Conservation (phyloP, 352 stramenopile species). For the Globisporangium megalacanthum region DNA sequence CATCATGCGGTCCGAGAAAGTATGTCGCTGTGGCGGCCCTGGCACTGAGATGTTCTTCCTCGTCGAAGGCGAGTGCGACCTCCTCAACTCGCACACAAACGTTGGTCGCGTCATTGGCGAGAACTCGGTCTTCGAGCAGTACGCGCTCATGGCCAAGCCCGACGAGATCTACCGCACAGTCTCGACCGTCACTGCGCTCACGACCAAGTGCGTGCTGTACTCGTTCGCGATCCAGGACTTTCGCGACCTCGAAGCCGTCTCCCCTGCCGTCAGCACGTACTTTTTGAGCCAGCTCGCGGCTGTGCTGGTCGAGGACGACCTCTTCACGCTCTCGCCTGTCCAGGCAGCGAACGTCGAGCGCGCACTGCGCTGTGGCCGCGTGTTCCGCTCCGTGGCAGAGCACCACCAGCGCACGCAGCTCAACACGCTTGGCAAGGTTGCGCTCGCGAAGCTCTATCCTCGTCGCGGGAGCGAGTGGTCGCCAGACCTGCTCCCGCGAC, state of each 20-base stretch:
- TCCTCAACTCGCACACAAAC: conserved; percentile 63
- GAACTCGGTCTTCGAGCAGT: conserved; percentile 80
- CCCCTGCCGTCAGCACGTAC: conserved; percentile 71
- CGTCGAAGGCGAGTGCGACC: conserved; percentile 76
- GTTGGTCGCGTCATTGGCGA: conserved; percentile 53
- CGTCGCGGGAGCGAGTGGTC: conserved; percentile 69
- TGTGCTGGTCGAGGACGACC: conserved; percentile 64
- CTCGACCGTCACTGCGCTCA: conserved; percentile 63
- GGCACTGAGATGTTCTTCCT: conserved; percentile 83
- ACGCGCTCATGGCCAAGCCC: conserved; percentile 63
- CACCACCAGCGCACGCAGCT: conserved; percentile 48
- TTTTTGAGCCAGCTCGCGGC: conserved; percentile 74
- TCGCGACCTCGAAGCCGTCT: conserved; percentile 58
- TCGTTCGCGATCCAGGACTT: conserved; percentile 79
- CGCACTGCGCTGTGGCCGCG: conserved; percentile 44
- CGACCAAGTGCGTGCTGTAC: conserved; percentile 70
- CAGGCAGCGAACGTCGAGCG: conserved; percentile 51
- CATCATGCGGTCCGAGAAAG: conserved; percentile 60
- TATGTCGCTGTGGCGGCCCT: conserved; percentile 65
- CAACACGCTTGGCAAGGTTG: conserved; percentile 49
- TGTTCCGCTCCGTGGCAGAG: conserved; percentile 57
- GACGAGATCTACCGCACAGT: conserved; percentile 75
- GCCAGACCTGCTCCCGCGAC: conserved; percentile 54
- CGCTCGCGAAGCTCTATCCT: conserved; percentile 56
- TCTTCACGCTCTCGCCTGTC: conserved; percentile 41